Evolutionary conservation across 2,329 filamentous ascomycete genomes (phyloP).

Genomic region (Fonsecaea erecta): DNA sequence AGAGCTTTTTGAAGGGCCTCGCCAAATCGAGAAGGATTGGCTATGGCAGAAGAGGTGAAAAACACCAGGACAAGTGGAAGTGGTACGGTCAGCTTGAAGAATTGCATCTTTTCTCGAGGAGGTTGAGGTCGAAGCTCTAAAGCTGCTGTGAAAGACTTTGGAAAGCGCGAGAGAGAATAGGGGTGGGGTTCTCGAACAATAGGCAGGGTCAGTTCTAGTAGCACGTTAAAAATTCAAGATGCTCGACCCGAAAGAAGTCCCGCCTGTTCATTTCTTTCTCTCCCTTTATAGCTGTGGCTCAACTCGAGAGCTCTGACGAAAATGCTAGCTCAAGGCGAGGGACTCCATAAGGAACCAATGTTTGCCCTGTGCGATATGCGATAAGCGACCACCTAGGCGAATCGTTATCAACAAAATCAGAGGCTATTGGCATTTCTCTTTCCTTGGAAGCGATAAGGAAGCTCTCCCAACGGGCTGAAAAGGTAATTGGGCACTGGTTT

Average conservation of each 20-base stretch:
- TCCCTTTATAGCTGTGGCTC: constrained; percentile 10
- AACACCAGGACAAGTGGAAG: neutral
- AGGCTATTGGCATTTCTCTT: constrained; percentile 2
- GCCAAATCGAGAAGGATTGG: constrained; percentile 9
- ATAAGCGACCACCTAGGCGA: constrained; percentile 8
- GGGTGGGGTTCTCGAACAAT: constrained; percentile 4
- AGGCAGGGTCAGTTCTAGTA: constrained; percentile 3
- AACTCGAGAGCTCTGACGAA: constrained; percentile 7
- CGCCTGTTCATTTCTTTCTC: neutral
- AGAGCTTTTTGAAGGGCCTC: constrained; percentile 10
- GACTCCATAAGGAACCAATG: constrained; percentile 2
- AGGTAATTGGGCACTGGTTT: neutral
- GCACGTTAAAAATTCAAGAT: constrained; percentile 9
- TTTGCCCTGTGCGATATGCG: constrained; percentile 7
- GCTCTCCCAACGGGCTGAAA: neutral
- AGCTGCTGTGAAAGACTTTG: constrained; percentile 7
- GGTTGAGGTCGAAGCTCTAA: constrained; percentile 10
- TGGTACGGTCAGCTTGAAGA: constrained; percentile 5
- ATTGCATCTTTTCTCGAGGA: constrained; percentile 9
- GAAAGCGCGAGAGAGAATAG: constrained; percentile 9
- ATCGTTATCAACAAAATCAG: constrained; percentile 12
- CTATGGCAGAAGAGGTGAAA: neutral
- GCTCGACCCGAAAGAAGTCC: constrained; percentile 2
- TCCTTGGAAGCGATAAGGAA: constrained; percentile 10
- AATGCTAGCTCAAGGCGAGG: constrained; percentile 7